Conservation (phyloP, 2,329 filamentous ascomycete species). For the Dothistroma septosporum region DNA sequence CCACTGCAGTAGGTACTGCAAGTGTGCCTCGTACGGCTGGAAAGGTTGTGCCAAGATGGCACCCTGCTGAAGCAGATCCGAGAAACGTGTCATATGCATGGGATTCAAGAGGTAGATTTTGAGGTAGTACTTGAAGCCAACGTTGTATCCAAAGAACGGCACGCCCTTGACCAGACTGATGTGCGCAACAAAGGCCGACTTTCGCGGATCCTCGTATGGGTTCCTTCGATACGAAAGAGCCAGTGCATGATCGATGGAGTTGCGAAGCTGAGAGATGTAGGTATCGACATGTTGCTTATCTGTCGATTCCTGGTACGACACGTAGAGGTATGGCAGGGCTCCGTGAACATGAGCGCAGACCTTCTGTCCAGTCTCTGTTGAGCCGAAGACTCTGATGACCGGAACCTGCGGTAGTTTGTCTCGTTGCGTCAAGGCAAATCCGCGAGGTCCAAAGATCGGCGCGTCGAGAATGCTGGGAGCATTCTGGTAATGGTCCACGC, state of each 20-base stretch:
- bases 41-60: constrained; percentile 77
- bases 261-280: constrained; percentile 73
- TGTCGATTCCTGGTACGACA: constrained; percentile 41
- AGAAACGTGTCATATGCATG: constrained; percentile 75
- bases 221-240: constrained; percentile 80
- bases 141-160: constrained; percentile 93
- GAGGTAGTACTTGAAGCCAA: constrained; percentile 84
- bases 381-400: constrained; percentile 83
- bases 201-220: constrained; percentile 57
- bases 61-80: constrained; percentile 83
- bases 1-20: constrained; percentile 91
- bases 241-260: constrained; percentile 86
- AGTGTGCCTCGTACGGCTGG: constrained; percentile 89
- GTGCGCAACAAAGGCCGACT: constrained; percentile 74
- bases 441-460: constrained; percentile 50
- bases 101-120: constrained; percentile 96
- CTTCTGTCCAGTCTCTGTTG: constrained; percentile 91
- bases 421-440: constrained; percentile 57
- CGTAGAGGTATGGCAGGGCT: constrained; percentile 90
- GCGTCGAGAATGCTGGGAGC: constrained; percentile 77
- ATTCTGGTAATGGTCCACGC: constrained; percentile 90
- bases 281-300: constrained; percentile 56
- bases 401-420: constrained; percentile 70
- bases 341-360: constrained; percentile 95
- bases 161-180: constrained; percentile 89